Percentiles rank a stretch among this genome's conserved stretches.
phyloP scores from a whole-genome alignment of 2,329 filamentous ascomycete species.

The Saccharata proteae region DNA sequence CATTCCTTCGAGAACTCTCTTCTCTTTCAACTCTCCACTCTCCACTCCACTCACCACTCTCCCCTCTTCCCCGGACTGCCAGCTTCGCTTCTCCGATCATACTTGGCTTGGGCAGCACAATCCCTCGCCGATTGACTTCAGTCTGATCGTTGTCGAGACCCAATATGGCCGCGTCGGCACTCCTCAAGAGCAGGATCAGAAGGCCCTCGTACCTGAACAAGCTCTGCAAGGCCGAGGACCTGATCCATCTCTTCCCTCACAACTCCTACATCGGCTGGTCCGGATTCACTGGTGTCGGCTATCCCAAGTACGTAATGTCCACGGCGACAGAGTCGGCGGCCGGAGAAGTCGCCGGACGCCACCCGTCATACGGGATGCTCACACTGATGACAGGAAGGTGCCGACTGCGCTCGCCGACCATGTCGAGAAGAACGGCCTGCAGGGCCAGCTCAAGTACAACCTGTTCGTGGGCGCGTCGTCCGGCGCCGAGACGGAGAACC shows the following conservation, averaged over 20 bases:
- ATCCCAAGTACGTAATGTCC: conserved; percentile 56
- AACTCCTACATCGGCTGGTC: conserved; percentile 83
- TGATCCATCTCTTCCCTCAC: conserved; percentile 72
- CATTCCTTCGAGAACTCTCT: conserved; percentile 1
- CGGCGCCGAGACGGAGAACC: conserved; percentile 79
- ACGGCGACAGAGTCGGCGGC: not conserved
- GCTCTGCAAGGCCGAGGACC: conserved; percentile 65
- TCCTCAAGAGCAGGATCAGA: conserved; percentile 63
- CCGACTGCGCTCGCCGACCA: conserved; percentile 77
- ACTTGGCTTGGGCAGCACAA: no score
- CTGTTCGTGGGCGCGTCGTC: conserved; percentile 86
- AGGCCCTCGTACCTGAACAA: conserved; percentile 70
- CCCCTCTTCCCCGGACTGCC: conserved; percentile 1
- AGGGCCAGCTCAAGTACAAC: conserved; percentile 75
- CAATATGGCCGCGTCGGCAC: conserved; percentile 51
- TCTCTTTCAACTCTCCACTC: conserved; percentile 1
- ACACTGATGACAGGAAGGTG: conserved; percentile 49
- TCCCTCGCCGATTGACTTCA: no score
- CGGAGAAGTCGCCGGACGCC: not conserved
- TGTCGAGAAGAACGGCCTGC: conserved; percentile 73
- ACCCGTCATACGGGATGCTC: conserved; percentile 10
- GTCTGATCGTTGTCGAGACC: no score
- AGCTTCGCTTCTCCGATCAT: no score
- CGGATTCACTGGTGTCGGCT: conserved; percentile 81
- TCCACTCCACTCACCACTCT: not conserved